These are phyloP conservation scores for Rhododendron ferrugineum DNA, from an alignment of 148 eudicot species.

Conservation along the genomic window DNA sequence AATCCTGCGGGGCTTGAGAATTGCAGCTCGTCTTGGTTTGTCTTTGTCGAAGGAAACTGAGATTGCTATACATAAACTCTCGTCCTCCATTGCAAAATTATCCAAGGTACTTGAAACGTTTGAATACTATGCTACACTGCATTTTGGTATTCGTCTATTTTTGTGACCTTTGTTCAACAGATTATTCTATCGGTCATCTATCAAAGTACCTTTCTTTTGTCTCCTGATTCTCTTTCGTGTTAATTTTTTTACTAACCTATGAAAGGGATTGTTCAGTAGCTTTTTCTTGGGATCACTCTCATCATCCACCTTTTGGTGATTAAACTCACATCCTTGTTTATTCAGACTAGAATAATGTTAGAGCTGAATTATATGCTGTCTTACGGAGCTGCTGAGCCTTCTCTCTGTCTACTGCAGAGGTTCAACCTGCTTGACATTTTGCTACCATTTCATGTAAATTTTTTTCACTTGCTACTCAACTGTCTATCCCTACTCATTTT, in stretches of 20 bases:
- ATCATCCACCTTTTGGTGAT: not conserved
- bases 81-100: slow-evolving; percentile 46
- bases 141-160: not conserved
- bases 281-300: not conserved
- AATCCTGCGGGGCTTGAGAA: slow-evolving; percentile 87
- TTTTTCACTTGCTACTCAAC: slow-evolving; percentile 8
- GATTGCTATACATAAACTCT: slow-evolving; percentile 45
- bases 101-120: slow-evolving; percentile 38
- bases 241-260: not conserved
- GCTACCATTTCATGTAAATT: slow-evolving; percentile 78
- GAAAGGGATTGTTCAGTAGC: not conserved
- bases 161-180: not conserved
- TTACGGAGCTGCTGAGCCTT: slow-evolving; percentile 83
- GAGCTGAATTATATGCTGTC: slow-evolving; percentile 93
- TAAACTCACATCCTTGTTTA: slow-evolving; percentile 10
- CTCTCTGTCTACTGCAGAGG: slow-evolving; percentile 56
- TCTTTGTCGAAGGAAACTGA: slow-evolving; percentile 69
- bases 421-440: slow-evolving; percentile 60
- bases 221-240: not conserved
- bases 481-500: not conserved
- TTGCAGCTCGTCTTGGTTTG: slow-evolving; percentile 87
- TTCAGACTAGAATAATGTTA: slow-evolving; percentile 66
- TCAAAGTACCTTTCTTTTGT: not conserved
- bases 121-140: not conserved
- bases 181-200: not conserved